These are phyloP conservation scores for Pythium oligandrum DNA, from an alignment of 352 stramenopile species.

Conservation along the genomic window DNA sequence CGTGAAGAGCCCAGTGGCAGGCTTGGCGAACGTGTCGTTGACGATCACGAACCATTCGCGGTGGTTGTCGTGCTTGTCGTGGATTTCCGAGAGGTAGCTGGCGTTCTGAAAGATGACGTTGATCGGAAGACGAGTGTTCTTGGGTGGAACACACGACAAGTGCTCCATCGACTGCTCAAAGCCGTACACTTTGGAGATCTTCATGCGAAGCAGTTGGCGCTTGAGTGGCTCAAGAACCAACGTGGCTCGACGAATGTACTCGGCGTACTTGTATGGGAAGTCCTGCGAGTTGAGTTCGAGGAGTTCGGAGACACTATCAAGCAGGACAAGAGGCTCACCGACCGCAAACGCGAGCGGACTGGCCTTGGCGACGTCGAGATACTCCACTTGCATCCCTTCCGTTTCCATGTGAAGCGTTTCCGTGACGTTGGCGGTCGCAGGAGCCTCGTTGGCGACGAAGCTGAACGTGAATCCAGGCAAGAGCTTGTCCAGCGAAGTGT, in stretches of 20 bases:
- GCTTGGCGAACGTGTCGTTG: slow-evolving; percentile 39
- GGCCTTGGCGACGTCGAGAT: slow-evolving; percentile 1
- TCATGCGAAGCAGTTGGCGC: slow-evolving; percentile 3
- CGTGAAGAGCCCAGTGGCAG: slow-evolving; percentile 42
- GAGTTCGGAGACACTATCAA: neutral
- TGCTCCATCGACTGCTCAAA: slow-evolving; percentile 8
- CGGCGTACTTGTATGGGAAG: slow-evolving; percentile 15
- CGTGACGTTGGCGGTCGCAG: neutral
- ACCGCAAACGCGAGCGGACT: neutral
- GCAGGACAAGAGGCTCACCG: neutral
- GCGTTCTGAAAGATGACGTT: neutral
- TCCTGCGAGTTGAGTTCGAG: neutral
- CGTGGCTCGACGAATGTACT: slow-evolving; percentile 11
- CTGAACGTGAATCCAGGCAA: neutral
- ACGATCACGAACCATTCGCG: slow-evolving; percentile 78
- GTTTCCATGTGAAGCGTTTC: neutral
- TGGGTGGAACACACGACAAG: neutral
- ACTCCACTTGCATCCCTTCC: slow-evolving; percentile 1
- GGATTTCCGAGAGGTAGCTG: too few relatives aligned
- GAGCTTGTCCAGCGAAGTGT: neutral
- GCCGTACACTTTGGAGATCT: neutral
- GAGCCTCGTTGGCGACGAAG: neutral
- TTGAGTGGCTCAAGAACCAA: neutral
- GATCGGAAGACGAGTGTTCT: slow-evolving; percentile 3
- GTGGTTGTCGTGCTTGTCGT: neutral